Conservation (phyloP, 2,329 filamentous ascomycete genomes). For the Aureobasidium musti region DNA sequence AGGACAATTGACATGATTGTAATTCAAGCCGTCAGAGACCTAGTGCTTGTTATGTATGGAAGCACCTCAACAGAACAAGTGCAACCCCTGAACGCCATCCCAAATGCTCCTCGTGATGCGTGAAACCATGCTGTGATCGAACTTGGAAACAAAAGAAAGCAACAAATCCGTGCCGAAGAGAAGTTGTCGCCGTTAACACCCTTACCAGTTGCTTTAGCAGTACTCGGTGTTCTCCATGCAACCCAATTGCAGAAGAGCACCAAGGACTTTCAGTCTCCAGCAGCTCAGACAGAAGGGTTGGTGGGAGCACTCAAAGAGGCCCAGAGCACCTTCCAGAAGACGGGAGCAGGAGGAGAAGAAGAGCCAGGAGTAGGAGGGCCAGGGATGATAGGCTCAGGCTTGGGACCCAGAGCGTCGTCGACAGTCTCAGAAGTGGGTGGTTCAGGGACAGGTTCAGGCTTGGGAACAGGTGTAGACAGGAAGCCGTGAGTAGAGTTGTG, state of each 20-base stretch:
- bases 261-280: too few species aligned
- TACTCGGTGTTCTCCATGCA: too few species aligned
- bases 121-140: neutral
- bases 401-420: neutral
- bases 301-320: neutral
- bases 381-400: conserved; percentile 2
- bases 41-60: neutral
- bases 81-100: neutral
- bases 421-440: neutral
- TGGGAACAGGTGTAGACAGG: neutral
- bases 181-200: too few species aligned
- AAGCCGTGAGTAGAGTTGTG: neutral
- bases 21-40: neutral
- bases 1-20: too few species aligned
- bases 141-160: neutral
- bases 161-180: neutral
- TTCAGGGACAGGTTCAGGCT: neutral
- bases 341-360: neutral
- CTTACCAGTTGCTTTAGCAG: too few species aligned
- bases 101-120: neutral
- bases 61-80: neutral
- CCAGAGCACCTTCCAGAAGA: neutral
- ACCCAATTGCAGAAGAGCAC: too few species aligned
- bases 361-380: neutral
- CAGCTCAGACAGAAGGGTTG: neutral